Evolutionary conservation across 164 flowering plant species (phyloP).

Genomic region (Hamamelis virginiana): DNA sequence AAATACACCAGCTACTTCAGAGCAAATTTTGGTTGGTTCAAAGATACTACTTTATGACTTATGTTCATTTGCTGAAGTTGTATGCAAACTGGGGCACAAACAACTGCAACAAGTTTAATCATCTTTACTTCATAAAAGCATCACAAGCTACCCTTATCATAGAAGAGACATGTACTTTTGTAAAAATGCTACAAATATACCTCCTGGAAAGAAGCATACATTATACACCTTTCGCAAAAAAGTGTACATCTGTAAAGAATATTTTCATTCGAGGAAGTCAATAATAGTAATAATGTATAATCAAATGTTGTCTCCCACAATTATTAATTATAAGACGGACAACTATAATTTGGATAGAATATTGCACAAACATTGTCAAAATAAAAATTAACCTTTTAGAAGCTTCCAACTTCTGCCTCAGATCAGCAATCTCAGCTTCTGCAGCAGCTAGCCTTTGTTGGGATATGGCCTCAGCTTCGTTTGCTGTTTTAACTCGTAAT

Average conservation of each 20-base stretch:
- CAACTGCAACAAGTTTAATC: neutral
- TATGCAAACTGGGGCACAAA: neutral
- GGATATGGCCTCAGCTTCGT: constrained; percentile 89
- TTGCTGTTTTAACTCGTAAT: constrained; percentile 81
- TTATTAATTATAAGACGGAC: neutral
- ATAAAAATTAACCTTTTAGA: constrained; percentile 56
- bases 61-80: neutral
- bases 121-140: neutral
- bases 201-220: neutral
- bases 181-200: neutral
- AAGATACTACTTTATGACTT: neutral
- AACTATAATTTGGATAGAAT: neutral
- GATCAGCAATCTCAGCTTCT: constrained; percentile 92
- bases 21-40: no score
- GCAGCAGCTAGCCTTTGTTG: constrained; percentile 93
- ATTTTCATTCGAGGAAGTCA: neutral
- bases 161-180: no score
- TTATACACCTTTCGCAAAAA: neutral
- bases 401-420: constrained; percentile 75
- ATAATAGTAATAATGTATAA: neutral
- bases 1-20: no score
- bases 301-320: neutral
- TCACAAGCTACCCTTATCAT: no score
- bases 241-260: neutral
- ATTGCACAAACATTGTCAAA: neutral